Evolutionary conservation across 148 eudicot genomes (phyloP), one percentile per base, ranked within the genome.

Genomic region (Euryodendron excelsum): DNA sequence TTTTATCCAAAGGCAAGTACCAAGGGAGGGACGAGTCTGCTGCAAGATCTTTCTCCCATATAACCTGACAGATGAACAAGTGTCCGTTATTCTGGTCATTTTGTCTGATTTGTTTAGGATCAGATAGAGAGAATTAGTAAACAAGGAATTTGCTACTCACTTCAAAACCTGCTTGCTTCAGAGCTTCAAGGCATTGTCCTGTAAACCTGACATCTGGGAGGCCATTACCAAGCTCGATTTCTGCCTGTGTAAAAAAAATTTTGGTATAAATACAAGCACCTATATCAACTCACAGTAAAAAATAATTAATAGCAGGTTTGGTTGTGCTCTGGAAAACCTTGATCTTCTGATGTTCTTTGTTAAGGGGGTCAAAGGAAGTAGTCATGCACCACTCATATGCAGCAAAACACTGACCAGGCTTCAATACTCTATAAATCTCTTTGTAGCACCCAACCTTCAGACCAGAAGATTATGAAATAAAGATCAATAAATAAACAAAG

Each of bases 301-400:
- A 6, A 27, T 28, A 56, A 44, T 37, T 36, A 75, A 27, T 47
- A 65, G 41, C 27, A 64, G 12, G 11, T 58, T 28, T 41, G n/a
- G 10, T 74, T 37, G 67, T 44, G 27, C 8, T 33, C 66, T 47
- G 73, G 59, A 47, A 56, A 77, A 94, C 99, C 97, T 96, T 96
- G 84, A 96, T 93, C 78, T 86, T 86, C 68, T 90, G 91, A 87
- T 96, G 99, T 5, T 93, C 90, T 85, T 86, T 68, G 79, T 93
- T 93, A 71, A 86, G 78, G 64, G 89, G 89, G 77, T 96, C 97
- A 79, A 75, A 96, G 53, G 97, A 82, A 81, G 88, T 89, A 25
- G 99, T 93, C 93, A 96, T 88, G 84, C 99, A 96, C 99, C 98
- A 96, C 68, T 96, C 99, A 59, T 91, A 90, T 28, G 94, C 97